Base-by-base conservation (phyloP, 2,329 filamentous ascomycete species). In the Sporothrix phasma region DNA sequence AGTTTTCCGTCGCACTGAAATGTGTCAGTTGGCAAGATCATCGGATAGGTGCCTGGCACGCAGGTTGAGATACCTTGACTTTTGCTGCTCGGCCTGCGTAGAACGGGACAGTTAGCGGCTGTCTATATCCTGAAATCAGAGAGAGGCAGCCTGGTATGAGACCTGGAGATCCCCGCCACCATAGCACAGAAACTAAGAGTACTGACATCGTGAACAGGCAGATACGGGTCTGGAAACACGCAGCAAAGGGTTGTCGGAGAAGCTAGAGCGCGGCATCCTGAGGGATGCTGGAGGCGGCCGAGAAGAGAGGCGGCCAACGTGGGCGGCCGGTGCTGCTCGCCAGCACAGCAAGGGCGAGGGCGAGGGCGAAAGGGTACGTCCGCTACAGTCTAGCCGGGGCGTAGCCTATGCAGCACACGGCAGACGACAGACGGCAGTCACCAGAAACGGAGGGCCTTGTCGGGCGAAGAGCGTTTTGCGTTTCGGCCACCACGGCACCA, bases 1-100 rank as follows among this genome's bases (percentile, higher is more conserved):
- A 97, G 80, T 75, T 97, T 97, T 67, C 94, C 93, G 77, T 97
- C 94, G 72, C 94, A 99, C 85, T 88, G 71, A 71, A 15, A 22
- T 43, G 29, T 5, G 10, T 4, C 31, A 5, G 51, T 3, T 5
- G 11, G 8, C 1, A n/a, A 3, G 26, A 4, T 22, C 2, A 47
- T 10, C 13, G 63, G 43, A 37, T 17, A n/a, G 37, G 24, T 26
- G 37, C 6, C 6, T 17, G 8, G 5, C 3, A n/a, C 10, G 19
- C 3, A 19, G 24, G 19, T 10, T 19, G 22, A n/a, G 11, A 13
- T 59, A 88, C 86, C 81, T 95, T 97, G 73, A 97, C 92, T 78
- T 99, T 99, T 62, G 93, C 92, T 66, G 88, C 85, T 66, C 94
- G 90, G 78, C 85, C 85, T 85, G 24, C 15, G 19, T 24, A 5